phyloP scores from a whole-genome alignment of 805 yeast genomes.

The Teunomyces panamensis region DNA sequence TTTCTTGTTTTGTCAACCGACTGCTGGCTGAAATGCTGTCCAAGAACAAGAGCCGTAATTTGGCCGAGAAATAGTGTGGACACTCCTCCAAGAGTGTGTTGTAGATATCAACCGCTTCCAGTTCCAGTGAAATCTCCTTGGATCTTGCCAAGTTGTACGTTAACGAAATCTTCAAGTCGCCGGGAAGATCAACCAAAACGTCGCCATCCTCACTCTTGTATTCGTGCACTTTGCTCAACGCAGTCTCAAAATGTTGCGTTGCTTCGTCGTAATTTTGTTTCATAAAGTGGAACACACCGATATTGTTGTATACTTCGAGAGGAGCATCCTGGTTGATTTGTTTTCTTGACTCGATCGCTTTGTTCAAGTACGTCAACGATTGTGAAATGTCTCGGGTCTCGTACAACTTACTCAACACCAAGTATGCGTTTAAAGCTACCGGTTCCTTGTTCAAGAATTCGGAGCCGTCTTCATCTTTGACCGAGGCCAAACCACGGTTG shows the following conservation, averaged over 20 bases:
- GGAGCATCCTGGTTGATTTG: conserved; percentile 46
- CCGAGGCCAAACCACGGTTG: conserved; percentile 38
- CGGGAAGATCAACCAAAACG: conserved; percentile 18
- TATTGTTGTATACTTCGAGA: conserved; percentile 68
- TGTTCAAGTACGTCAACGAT: conserved; percentile 60
- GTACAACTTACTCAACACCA: conserved; percentile 65
- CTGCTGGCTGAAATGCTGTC: conserved; percentile 44
- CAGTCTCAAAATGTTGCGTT: conserved; percentile 48
- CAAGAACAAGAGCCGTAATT: conserved; percentile 64
- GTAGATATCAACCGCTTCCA: conserved; percentile 48
- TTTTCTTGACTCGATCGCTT: conserved; percentile 54
- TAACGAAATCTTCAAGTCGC: conserved; percentile 31
- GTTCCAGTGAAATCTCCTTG: conserved; percentile 43
- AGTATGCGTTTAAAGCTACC: conserved; percentile 58
- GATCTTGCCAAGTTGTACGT: conserved; percentile 76
- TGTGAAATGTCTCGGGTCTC: conserved; percentile 66
- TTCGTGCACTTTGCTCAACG: conserved; percentile 38
- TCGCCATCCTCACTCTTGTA: conserved; percentile 43
- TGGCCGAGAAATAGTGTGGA: conserved; percentile 75
- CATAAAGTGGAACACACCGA: conserved; percentile 78
- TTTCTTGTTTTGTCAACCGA: conserved; percentile 35
- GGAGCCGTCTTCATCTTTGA: conserved; percentile 16
- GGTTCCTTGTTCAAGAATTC: conserved; percentile 46
- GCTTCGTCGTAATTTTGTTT: conserved; percentile 62
- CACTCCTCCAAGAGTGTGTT: conserved; percentile 51